Evolutionary conservation across 2,329 filamentous ascomycete species (phyloP), one percentile per base, ranked within the genome.

Genomic region (Stagonosporopsis cucurbitacearum): DNA sequence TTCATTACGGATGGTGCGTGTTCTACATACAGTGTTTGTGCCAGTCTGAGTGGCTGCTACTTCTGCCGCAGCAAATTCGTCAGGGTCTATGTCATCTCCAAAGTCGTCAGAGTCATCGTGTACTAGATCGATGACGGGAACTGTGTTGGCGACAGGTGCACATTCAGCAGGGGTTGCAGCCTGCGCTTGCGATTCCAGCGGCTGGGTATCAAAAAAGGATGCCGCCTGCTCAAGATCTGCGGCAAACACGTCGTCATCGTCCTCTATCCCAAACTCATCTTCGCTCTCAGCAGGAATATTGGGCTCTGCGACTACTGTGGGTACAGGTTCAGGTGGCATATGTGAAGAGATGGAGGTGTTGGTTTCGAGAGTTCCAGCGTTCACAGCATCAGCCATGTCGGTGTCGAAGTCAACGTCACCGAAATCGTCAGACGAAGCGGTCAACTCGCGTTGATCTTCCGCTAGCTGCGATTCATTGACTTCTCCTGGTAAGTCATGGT

Each of bases 81-180:
- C 91, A 68, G 91, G 89, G 74, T 96, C 92, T 74, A 86, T 80
- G 58, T 87, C 82, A 64, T 81, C 83, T 42, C 87, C 89, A 79
- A 91, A 91, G 67, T 92, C 88, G 60, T 80, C 80, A 63, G 84
- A 86, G 35, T 79, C 71, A 60, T 80, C 79, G 36, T 81, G 60
- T 7, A 59, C 36, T 25, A 73, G 46, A 45, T 61, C 57, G 9
- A 73, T 69, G 25, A 72, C 59, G 4, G 65, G 50, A n/a, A 59
- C 49, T 43, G 30, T 20, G 9, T 4, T 6, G 3, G 25, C 20
- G 20, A 8, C 6, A 33, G 59, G 22, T 20, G 49, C 19, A 13
- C 50, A 55, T 28, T 40, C 50, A 12, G 39, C 62, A 17, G 52
- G 28, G 19, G 44, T 32, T 11, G 42, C 48, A 2, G 20, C 33